phyloP scores from a whole-genome alignment of 2,329 filamentous ascomycete genomes.

The Alternaria triticimaculans region DNA sequence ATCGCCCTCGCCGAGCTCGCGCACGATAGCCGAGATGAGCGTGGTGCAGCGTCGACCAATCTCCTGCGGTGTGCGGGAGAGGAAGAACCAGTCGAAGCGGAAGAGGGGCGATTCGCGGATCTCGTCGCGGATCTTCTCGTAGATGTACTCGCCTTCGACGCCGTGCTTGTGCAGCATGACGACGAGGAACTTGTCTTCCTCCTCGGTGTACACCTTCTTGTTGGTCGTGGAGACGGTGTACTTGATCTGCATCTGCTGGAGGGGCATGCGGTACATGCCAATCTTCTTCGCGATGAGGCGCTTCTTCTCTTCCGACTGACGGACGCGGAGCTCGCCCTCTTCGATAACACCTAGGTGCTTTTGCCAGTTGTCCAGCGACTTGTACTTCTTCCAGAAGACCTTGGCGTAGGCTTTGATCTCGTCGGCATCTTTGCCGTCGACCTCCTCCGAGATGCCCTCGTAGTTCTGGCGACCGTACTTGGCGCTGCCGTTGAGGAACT shows the following conservation, averaged over 20 bases:
- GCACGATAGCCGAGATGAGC: conserved; percentile 88
- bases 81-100: conserved; percentile 99
- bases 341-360: conserved; percentile 92
- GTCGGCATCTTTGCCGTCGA: conserved; percentile 84
- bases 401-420: conserved; percentile 93
- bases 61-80: conserved; percentile 91
- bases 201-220: conserved; percentile 99
- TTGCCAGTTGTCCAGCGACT: conserved; percentile 84
- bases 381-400: conserved; percentile 95
- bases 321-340: conserved; percentile 86
- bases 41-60: conserved; percentile 93
- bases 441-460: conserved; percentile 82
- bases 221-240: conserved; percentile 99
- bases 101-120: conserved; percentile 94
- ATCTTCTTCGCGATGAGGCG: conserved; percentile 96
- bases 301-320: conserved; percentile 88
- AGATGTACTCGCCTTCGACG: conserved; percentile 87
- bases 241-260: conserved; percentile 98
- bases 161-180: conserved; percentile 93
- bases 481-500: conserved; percentile 94
- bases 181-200: conserved; percentile 93
- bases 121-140: conserved; percentile 95
- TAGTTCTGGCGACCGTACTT: conserved; percentile 90
- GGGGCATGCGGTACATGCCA: conserved; percentile 91
- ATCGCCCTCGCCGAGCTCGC: conserved; percentile 81